A percentile compares a stretch with the other conserved stretches of the same genome.
Conservation (phyloP, 1,139 yeast species). For the Zhuliangozyma parablackwelliae region DNA sequence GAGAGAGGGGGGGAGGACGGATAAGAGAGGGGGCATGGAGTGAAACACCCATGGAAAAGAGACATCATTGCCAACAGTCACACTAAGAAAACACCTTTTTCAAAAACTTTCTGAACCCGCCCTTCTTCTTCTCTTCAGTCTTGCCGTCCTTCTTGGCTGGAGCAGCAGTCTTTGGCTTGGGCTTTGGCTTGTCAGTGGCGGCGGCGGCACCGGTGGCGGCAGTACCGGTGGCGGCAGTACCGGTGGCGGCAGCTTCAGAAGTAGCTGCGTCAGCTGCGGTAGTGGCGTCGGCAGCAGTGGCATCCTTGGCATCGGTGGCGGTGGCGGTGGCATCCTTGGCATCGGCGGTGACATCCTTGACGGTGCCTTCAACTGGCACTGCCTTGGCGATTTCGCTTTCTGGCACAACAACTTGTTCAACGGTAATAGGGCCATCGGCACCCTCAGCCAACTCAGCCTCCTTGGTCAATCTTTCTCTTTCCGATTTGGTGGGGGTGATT, state of each 20-base stretch:
- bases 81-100: constrained; percentile 9
- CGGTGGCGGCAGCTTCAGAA: constrained; percentile 1
- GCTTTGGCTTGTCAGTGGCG: neutral
- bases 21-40: too few species aligned
- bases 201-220: constrained; percentile 1
- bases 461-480: constrained; percentile 29
- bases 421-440: constrained; percentile 9
- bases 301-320: constrained; percentile 2
- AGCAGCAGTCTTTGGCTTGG: constrained; percentile 4
- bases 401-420: constrained; percentile 7
- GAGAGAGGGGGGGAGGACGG: too few species aligned
- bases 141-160: constrained; percentile 6
- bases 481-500: constrained; percentile 39
- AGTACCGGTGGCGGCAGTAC: neutral
- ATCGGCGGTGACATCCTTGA: neutral
- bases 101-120: constrained; percentile 12
- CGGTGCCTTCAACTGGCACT: neutral
- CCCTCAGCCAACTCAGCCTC: constrained; percentile 24
- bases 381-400: constrained; percentile 1
- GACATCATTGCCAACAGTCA: too few species aligned
- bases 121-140: constrained; percentile 14
- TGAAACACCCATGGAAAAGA: too few species aligned
- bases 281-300: neutral
- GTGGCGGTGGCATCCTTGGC: constrained; percentile 4
- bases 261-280: neutral